Conservation (phyloP, 768 basidiomycete species). For the Boletus insuetus region DNA sequence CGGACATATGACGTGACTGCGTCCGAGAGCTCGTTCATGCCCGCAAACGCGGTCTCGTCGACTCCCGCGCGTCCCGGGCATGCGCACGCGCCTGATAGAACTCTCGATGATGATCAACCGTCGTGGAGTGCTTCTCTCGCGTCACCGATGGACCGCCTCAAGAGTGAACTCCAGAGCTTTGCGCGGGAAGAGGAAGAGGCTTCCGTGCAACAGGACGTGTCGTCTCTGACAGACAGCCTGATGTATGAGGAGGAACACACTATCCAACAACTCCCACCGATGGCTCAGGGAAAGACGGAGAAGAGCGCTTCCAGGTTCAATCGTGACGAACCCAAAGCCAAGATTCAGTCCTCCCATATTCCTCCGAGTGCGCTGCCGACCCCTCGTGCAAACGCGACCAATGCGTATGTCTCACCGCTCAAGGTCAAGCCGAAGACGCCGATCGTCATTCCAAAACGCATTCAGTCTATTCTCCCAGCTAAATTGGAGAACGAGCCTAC, state of each 20-base stretch:
- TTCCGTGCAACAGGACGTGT: conserved; percentile 16
- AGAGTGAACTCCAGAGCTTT: conserved; percentile 58
- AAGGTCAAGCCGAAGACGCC: conserved; percentile 62
- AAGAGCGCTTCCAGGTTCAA: conserved; percentile 42
- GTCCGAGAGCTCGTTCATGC: conserved; percentile 73
- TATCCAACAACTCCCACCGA: conserved; percentile 21
- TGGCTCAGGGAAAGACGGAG: conserved; percentile 47
- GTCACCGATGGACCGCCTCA: conserved; percentile 67
- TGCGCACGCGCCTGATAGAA: conserved; percentile 31
- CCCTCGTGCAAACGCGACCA: conserved; percentile 35
- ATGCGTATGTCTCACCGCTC: conserved; percentile 44
- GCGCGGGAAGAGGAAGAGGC: conserved; percentile 39
- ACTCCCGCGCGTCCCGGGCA: conserved; percentile 56
- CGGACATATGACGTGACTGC: conserved; percentile 40
- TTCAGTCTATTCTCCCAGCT: conserved; percentile 61
- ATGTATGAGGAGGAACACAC: conserved; percentile 31
- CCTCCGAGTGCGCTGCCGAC: conserved; percentile 29
- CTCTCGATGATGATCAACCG: conserved; percentile 46
- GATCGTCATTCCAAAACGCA: conserved; percentile 42
- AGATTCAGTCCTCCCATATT: conserved; percentile 38
- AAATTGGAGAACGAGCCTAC: conserved; percentile 66
- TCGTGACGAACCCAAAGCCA: conserved; percentile 51
- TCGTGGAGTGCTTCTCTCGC: conserved; percentile 77
- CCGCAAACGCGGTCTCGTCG: conserved; percentile 70
- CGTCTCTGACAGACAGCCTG: conserved; percentile 25